Evolutionary conservation across 495 filamentous ascomycete species (phyloP).

Genomic region (Tuber aestivum): DNA sequence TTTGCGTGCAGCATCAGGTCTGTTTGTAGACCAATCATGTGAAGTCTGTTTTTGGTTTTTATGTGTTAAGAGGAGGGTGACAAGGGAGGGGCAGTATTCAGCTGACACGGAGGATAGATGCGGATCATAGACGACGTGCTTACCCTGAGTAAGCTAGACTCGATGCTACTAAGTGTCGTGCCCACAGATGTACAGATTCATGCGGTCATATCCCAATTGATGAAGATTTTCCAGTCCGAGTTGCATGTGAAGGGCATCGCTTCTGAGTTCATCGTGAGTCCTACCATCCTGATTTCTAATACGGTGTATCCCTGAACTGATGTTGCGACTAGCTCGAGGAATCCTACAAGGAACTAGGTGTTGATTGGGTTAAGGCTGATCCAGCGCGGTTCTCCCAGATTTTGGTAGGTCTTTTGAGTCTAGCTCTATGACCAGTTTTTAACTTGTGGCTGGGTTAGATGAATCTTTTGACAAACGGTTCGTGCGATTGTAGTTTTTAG

Average conservation of each 20-base stretch:
- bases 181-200: constrained; percentile 60
- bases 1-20: constrained; percentile 67
- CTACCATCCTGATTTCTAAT: neutral
- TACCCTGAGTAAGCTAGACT: constrained; percentile 67
- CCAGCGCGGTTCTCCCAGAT: constrained; percentile 39
- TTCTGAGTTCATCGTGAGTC: constrained; percentile 21
- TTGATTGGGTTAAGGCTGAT: constrained; percentile 39
- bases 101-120: constrained; percentile 46
- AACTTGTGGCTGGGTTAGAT: neutral
- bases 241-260: constrained; percentile 31
- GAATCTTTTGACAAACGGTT: constrained; percentile 6
- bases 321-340: constrained; percentile 24
- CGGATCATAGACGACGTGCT: constrained; percentile 76
- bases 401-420: constrained; percentile 18
- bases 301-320: constrained; percentile 1
- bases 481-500: neutral
- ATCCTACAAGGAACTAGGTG: constrained; percentile 28
- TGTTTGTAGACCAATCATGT: constrained; percentile 18
- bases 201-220: constrained; percentile 56
- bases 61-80: neutral
- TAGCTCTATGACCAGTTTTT: neutral
- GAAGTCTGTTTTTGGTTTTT: constrained; percentile 19
- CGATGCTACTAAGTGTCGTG: constrained; percentile 61
- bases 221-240: constrained; percentile 40
- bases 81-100: neutral